Evolutionary conservation across 2,329 filamentous ascomycete species (phyloP), one percentile per base, ranked within the genome.

Genomic region (Dothideomycetidae sp.): DNA sequence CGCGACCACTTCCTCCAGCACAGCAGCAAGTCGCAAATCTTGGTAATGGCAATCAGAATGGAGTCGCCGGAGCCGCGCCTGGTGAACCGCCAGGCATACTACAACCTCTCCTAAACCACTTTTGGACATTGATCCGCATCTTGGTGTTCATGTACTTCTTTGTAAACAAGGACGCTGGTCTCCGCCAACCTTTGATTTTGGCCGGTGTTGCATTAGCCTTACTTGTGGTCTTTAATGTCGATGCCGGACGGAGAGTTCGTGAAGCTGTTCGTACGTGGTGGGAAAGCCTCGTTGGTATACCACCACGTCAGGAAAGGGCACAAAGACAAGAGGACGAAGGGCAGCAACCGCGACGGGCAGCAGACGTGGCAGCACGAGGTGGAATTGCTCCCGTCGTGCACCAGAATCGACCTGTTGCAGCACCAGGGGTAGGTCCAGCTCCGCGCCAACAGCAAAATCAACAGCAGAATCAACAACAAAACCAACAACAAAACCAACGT

Each of bases 131-230:
- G 15, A 54, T 73, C 33, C 66, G 73, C 7, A 53, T 76, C 13
- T 66, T 70, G 40, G 64, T 70, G 41, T 72, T 76, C 48, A 63
- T 68, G 38, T 75, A 72, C 50, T 63, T 77, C 48, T 64, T 75
- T 42, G 66, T 66, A 17, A 61, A 63, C 14, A 56, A 62, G 4
- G 62, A 62, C 40, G 54, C 60, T 13, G 59, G 59, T 17, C 60
- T 60, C 47, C 53, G 56, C 42, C 57, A 63, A 28, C 59, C 62
- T 2, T 40, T 63, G 4, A 53, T 62, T 39, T 49, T 67, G 5
- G 49, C 53, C 4, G 48, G 55, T 4, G 55, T 63, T 15, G 61
- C 55, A 1, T 37, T 53, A 3, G 46, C 58, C 10, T 60, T 64
- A 39, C 65, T 60, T 44, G 46, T 63, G 15, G 51, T 61, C 4